Evolutionary conservation across 228 moss, liverwort and hornwort genomes (phyloP), one percentile per base, ranked within the genome.

Genomic region (Sphagnum fallax): DNA sequence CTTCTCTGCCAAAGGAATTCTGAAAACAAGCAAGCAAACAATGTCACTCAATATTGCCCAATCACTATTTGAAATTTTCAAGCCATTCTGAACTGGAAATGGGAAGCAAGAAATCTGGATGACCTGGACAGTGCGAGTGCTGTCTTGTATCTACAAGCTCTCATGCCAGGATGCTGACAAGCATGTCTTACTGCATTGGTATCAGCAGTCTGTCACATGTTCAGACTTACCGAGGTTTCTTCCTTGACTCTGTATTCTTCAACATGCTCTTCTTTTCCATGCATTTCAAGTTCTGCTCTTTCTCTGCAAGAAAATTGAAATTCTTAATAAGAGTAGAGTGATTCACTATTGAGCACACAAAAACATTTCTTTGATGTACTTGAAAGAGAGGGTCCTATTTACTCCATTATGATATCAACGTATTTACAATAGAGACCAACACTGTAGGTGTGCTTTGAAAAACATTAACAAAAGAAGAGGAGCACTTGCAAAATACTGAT

Each of bases 241-340:
- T 87, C 69, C 47, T 75, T 75, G 65, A 55, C 57, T 53, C 65
- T 68, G 64, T 62, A 69, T 62, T 62, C 60, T 80, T 76, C 69
- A 68, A 68, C 49, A 76, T 60, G 47, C 83, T 67, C 57, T 70
- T 81, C 57, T 75, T 78, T 70, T 83, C 83, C 60, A 68, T 8
- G n/a, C 49, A 64, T 65, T 73, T 69, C 47, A 81, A 61, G 60
- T 83, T 83, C 70, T 81, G 83, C 70, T 87, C 87, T 58, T 63
- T 78, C 1, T 76, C 87, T 87, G 81, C 60, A 69, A 49, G 70
- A 13, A 13, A 16, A 57, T 74, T 12, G 52, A 68, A 49, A 48
- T 47, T 49, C 48, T 10, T 12, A 16, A 52, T 53, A 10, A 68
- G 59, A 65, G 32, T 32, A 32, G 32, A 32, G 32, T 32, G 1